Base-by-base conservation (phyloP, 1,284 basidiomycete species). In the Pseudozyma hubeiensis region DNA sequence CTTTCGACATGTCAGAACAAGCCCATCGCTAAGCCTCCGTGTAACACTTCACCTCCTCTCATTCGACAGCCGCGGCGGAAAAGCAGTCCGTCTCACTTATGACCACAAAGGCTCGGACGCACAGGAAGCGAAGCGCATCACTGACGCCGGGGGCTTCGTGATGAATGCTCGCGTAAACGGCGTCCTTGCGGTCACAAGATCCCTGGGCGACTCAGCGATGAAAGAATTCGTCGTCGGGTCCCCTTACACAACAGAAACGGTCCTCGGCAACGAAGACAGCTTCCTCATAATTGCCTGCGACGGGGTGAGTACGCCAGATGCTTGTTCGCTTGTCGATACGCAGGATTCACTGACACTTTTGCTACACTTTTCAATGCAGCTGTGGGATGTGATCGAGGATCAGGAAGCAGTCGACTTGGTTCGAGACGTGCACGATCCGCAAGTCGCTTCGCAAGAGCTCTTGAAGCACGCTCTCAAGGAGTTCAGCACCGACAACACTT, bases 171-270 rank as follows among this genome's bases (percentile, higher is more conserved):
- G 97, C 10, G 97, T 99, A 30, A 98, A 98, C 79, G 95, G 80
- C 41, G 95, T 99, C 10, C 87, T 99, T 58, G 95, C 94, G 9
- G 97, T 99, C 17, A 99, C 97, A 16, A 89, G 97, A 52, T 96
- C 94, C 75, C 87, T 99, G 45, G 97, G 97, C 48, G 97, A 99
- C 84, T 92, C 93, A 0, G 93, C 94, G 7, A 99, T 99, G 96
- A 99, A 99, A 86, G 96, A 99, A 81, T 99, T 97, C 83, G 96
- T 99, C 8, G 96, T 99, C 45, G 97, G 97, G 1, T 90, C 93
- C 39, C 97, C 97, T 10, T 99, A 97, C 85, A 99, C 97, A 14
- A 99, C 97, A 16, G 94, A 98, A 85, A 98, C 96, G 7, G 90
- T 91, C 68, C 87, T 99, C 17, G 91, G 90, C 57, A 90, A 92